Conservation (phyloP, 192 early-diverging fungal genomes). For the Powellomyces hirtus region DNA sequence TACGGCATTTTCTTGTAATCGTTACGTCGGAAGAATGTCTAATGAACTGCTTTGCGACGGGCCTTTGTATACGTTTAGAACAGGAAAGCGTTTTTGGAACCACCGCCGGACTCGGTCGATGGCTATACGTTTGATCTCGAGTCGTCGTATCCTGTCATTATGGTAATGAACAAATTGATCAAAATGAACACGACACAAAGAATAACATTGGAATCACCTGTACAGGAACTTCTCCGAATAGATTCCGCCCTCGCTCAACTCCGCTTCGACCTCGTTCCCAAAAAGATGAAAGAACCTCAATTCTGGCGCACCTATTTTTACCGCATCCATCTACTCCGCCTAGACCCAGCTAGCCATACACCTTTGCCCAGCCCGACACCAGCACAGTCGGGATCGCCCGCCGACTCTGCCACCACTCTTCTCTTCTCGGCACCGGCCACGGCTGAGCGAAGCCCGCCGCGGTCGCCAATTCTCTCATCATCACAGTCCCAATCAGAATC, state of each 20-base stretch:
- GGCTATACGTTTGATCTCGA: constrained; percentile 61
- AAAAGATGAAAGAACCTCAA: constrained; percentile 55
- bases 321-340: constrained; percentile 48
- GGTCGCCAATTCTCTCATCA: background rate
- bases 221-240: constrained; percentile 42
- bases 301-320: constrained; percentile 77
- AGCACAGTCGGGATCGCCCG: background rate
- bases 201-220: too few species aligned
- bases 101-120: constrained; percentile 58
- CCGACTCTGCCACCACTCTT: background rate
- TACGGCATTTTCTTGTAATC: too few species aligned
- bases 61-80: too few species aligned
- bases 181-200: too few species aligned
- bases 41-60: too few species aligned
- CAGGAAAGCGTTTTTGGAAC: constrained; percentile 59
- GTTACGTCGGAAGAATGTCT: too few species aligned
- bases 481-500: background rate
- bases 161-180: too few species aligned
- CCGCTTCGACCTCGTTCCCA: constrained; percentile 68
- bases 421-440: background rate
- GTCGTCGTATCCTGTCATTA: constrained; percentile 52
- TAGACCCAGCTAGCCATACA: background rate
- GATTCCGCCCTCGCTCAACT: constrained; percentile 57
- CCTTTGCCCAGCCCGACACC: background rate
- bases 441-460: background rate